These are phyloP conservation scores for Sporothrix brunneoviolacea DNA, from an alignment of 2,329 filamentous ascomycete species.

Conservation along the genomic window DNA sequence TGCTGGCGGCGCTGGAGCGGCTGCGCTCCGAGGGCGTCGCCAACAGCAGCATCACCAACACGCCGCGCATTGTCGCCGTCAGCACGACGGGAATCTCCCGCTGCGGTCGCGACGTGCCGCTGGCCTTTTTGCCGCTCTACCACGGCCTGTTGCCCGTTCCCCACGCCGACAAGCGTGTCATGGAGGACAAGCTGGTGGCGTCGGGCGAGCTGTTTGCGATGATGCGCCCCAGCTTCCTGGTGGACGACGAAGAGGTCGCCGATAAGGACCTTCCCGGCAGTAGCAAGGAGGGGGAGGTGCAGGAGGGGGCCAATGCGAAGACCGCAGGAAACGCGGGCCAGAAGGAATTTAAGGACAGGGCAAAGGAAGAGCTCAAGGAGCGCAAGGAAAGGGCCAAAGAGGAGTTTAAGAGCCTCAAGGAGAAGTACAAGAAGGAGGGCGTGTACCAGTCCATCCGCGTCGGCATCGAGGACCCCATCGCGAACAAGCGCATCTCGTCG, in stretches of 20 bases:
- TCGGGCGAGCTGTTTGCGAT: slow-evolving; percentile 26
- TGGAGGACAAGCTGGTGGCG: slow-evolving; percentile 33
- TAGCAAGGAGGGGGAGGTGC: background rate
- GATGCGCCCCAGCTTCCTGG: slow-evolving; percentile 28
- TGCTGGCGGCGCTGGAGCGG: slow-evolving; percentile 34
- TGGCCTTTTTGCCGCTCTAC: slow-evolving; percentile 35
- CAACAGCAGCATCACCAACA: background rate
- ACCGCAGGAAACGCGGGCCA: too few species aligned
- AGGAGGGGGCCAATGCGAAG: too few species aligned
- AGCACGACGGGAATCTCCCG: slow-evolving; percentile 38
- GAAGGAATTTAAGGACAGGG: too few species aligned
- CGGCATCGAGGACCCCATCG: slow-evolving; percentile 26
- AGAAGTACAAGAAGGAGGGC: background rate
- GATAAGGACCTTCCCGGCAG: too few species aligned
- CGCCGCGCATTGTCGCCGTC: slow-evolving; percentile 33
- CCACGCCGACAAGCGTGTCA: slow-evolving; percentile 38
- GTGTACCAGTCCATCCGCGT: slow-evolving; percentile 7
- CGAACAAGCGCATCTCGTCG: slow-evolving; percentile 25
- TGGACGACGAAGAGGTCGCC: slow-evolving; percentile 17
- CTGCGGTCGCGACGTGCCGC: slow-evolving; percentile 34
- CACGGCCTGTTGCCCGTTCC: slow-evolving; percentile 30
- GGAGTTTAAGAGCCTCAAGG: too few species aligned
- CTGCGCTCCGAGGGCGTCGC: slow-evolving; percentile 23
- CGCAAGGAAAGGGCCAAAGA: too few species aligned
- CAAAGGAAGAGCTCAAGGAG: too few species aligned